phyloP scores from a whole-genome alignment of 441 rosid species.

The Pelargonium citronellum region DNA sequence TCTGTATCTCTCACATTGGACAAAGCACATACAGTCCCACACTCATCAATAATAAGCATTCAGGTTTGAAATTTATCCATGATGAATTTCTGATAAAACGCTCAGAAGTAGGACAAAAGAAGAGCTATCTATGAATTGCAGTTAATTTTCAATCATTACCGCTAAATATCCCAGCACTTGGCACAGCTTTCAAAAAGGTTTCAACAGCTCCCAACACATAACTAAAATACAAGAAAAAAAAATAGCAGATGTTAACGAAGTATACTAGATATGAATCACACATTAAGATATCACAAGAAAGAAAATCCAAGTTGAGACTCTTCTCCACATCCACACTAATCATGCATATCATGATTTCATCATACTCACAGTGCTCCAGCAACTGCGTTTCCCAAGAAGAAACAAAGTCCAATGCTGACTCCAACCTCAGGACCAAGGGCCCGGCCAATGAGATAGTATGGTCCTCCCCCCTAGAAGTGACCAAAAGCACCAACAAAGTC shows the following conservation, averaged over 20 bases:
- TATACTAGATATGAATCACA: conserved; percentile 6
- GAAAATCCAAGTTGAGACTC: conserved; percentile 10
- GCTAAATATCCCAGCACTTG: conserved; percentile 89
- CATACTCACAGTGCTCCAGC: conserved; percentile 97
- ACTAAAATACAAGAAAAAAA: conserved; percentile 37
- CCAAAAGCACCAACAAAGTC: conserved; percentile 13
- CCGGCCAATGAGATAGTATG: conserved; percentile 98
- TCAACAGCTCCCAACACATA: conserved; percentile 99
- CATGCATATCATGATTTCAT: conserved; percentile 14
- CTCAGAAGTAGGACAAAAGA: neutral
- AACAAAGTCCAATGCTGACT: conserved; percentile 97
- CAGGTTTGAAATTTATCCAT: neutral
- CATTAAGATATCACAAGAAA: conserved; percentile 13
- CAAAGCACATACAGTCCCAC: neutral
- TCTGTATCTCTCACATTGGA: neutral
- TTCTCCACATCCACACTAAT: conserved; percentile 10
- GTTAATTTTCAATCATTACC: conserved; percentile 40
- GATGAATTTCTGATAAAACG: neutral
- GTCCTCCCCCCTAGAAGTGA: conserved; percentile 85
- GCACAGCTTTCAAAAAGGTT: conserved; percentile 91
- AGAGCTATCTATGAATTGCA: conserved; percentile 4
- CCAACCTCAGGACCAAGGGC: conserved; percentile 99
- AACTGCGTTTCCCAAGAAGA: conserved; percentile 98
- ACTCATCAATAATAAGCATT: neutral
- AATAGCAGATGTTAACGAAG: conserved; percentile 15